Evolutionary conservation across 345 rosid species (phyloP), one percentile per base, ranked within the genome.

Genomic region (Fremontodendron californicum): DNA sequence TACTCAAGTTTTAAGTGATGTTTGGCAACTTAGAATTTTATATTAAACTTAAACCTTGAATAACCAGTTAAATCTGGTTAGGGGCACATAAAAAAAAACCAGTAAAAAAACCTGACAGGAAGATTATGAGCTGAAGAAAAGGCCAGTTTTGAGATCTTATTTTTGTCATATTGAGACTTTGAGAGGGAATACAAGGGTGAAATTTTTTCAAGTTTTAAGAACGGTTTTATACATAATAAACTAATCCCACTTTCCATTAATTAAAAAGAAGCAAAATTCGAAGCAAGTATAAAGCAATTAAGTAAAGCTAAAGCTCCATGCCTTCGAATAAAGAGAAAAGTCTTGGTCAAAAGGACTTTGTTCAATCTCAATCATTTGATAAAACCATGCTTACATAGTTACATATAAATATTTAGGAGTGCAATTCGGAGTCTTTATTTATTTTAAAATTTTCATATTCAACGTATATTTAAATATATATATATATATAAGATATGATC

Each of bases 1-100:
- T 16, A 25, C 48, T 10, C 13, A 66, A 65, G 42, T 18, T 39
- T 35, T 52, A 5, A 18, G 29, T 12, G 29, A 37, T 52, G 73
- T 43, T 79, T 78, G 82, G 72, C 70, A 66, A 67, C 67, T 58
- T 7, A 4, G 52, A 54, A 42, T 43, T 78, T 60, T 63, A 27
- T 68, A 66, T 57, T 48, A 15, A 40, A 39, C 76, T 37, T 12
- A 19, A 23, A 10, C 49, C 25, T 67, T 39, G 43, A 9, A 21
- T 15, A 46, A 45, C 40, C 23, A 16, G 52, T 46, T 42, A 16
- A 61, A 3, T 23, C 31, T 29, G 70, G 25, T 29, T 18, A 25
- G 33, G 39, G 69, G 10, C 16, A 61, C 43, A 46, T 18, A 51
- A 9, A 60, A 9, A 60, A 54, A 37, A 21, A 60, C 13, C 77